Evolutionary conservation across 1,284 basidiomycete species (phyloP), one percentile per base, ranked within the genome.

Genomic region (Cystobasidium pallidum): DNA sequence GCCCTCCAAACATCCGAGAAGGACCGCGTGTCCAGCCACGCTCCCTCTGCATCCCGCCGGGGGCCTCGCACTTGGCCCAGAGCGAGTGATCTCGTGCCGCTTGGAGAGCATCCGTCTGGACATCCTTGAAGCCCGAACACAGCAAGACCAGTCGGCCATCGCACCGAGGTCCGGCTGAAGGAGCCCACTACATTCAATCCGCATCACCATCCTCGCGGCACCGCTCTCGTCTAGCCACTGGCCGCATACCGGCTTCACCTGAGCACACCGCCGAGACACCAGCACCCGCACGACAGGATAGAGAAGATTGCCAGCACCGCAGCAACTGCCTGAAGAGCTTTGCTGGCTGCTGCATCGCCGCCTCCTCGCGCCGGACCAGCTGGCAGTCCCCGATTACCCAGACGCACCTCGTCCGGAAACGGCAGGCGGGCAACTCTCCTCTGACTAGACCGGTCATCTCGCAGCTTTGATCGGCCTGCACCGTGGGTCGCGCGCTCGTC

Each of bases 331-430:
- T 21, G 28, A n/a, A 10, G 17, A 34, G 30, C 19, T 19, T 57
- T 54, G 43, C 43, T 45, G 19, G 43, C 43, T 1, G 11, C 54
- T 17, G 54, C 32, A 57, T 57, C 13, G 36, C 19, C 54, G n/a
- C 19, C 30, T 17, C 8, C 11, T 45, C 8, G 11, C n/a, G 11
- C 43, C 11, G 43, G 43, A n/a, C n/a, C n/a, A n/a, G n/a, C 43
- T 45, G 43, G 8, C 43, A 15, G n/a, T 57, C 54, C 30, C 54
- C 54, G 34, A 32, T 34, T 57, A 10, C 32, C 15, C 54, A 57
- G 30, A 10, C 54, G 30, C 54, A 57, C 30, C 30, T 57, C 54
- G 54, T 57, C 54, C 54, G 54, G 54, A 57, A 57, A 57, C n/a
- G 54, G 54, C 54, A 57, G 32, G 54, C 54, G 54, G 54, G 54